These are phyloP conservation scores for Clonostachys byssicola DNA, from an alignment of 2,329 filamentous ascomycete genomes.

Conservation along the genomic window DNA sequence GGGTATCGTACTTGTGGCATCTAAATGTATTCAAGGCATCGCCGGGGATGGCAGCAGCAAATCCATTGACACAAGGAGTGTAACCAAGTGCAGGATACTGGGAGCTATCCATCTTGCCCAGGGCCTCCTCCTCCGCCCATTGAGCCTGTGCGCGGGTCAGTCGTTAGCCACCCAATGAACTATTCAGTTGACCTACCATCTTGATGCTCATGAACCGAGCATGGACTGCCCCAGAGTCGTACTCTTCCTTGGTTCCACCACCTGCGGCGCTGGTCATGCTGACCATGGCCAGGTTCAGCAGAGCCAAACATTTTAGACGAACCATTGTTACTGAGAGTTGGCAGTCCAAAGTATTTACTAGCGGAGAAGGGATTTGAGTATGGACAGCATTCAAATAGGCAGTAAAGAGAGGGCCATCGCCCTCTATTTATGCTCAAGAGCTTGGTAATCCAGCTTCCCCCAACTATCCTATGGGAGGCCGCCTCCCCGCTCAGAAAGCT, in stretches of 20 bases:
- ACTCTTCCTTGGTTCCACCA: slow-evolving; percentile 11
- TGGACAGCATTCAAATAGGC: too few relatives aligned
- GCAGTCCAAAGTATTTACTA: too few relatives aligned
- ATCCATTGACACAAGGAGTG: slow-evolving; percentile 33
- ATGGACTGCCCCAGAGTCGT: slow-evolving; percentile 9
- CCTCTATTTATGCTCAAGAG: too few relatives aligned
- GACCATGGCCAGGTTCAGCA: slow-evolving; percentile 10
- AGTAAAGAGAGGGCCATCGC: too few relatives aligned
- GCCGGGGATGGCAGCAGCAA: slow-evolving; percentile 36
- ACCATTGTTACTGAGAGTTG: slow-evolving; percentile 8
- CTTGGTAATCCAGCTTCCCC: too few relatives aligned
- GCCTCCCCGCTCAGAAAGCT: too few relatives aligned
- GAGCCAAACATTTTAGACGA: slow-evolving; percentile 6
- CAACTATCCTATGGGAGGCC: too few relatives aligned
- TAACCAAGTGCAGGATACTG: slow-evolving; percentile 30
- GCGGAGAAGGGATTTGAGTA: too few relatives aligned
- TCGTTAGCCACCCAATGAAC: neutral
- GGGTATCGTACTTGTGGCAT: slow-evolving; percentile 34
- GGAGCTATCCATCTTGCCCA: slow-evolving; percentile 24
- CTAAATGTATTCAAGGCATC: slow-evolving; percentile 41
- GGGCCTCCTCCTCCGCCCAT: slow-evolving; percentile 23
- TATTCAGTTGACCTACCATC: slow-evolving; percentile 6
- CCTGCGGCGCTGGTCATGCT: slow-evolving; percentile 11
- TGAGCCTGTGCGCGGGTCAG: slow-evolving; percentile 10
- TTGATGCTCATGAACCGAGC: slow-evolving; percentile 14